A percentile compares a stretch with the other conserved stretches of the same genome.
These are phyloP conservation scores for Ophiostoma novo-ulmi DNA, from an alignment of 2,329 filamentous ascomycete species.

Conservation along the genomic window DNA sequence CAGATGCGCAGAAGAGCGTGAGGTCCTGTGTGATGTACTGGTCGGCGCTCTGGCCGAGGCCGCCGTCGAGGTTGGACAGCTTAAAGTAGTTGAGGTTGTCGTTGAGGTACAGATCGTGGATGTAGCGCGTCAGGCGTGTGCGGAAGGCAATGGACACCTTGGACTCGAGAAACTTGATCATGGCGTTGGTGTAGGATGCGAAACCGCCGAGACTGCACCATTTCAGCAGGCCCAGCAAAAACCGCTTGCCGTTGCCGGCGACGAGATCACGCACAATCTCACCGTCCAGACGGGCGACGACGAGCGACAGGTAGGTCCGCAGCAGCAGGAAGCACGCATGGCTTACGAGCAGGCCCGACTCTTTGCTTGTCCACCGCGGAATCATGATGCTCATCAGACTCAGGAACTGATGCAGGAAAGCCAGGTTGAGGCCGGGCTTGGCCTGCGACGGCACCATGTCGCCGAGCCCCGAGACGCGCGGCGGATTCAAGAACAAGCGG, in stretches of 20 bases:
- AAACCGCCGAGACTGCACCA: constrained; percentile 93
- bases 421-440: constrained; percentile 89
- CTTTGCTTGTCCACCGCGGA: constrained; percentile 90
- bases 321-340: constrained; percentile 87
- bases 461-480: constrained; percentile 70
- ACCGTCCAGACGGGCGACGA: constrained; percentile 88
- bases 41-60: constrained; percentile 84
- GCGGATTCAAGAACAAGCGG: constrained; percentile 85
- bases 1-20: constrained; percentile 88
- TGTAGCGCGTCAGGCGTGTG: constrained; percentile 88
- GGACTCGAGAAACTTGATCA: constrained; percentile 97
- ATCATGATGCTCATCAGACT: constrained; percentile 98
- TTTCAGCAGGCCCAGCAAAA: constrained; percentile 83
- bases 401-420: constrained; percentile 93
- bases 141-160: constrained; percentile 98
- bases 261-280: constrained; percentile 95
- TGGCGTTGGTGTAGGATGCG: constrained; percentile 95
- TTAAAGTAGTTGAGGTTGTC: constrained; percentile 97
- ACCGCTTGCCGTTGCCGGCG: constrained; percentile 84
- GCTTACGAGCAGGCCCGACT: constrained; percentile 81
- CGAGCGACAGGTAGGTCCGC: constrained; percentile 85
- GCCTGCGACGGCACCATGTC: constrained; percentile 82
- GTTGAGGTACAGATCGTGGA: constrained; percentile 94
- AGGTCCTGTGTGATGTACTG: constrained; percentile 98
- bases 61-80: constrained; percentile 84